Evolutionary conservation across 768 basidiomycete species (phyloP), one percentile per base, ranked within the genome.

Genomic region (Suillus hirtellus): DNA sequence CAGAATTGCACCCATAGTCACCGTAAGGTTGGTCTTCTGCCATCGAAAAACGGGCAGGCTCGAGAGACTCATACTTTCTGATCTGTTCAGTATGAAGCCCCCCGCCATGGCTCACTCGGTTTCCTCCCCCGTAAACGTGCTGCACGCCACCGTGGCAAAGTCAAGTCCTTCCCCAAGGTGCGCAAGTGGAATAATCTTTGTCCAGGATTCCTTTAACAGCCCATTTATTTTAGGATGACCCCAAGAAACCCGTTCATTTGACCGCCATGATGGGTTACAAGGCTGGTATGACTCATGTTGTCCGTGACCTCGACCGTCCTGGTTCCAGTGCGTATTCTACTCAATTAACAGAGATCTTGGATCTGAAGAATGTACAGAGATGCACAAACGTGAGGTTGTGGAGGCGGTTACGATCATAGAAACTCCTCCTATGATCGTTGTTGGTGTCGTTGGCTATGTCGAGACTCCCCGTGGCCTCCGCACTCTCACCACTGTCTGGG

Each of bases 331-430:
- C 74, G 96, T 89, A 17, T 62, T 49, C 17, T 60, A 21, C 64
- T 53, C 58, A 34, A 17, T n/a, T 53, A n/a, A 44, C 0, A 46
- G 47, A 24, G 19, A 21, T 40, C 27, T 19, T 40, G 9, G 47
- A 47, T 42, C 40, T 58, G 4, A 58, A 17, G 40, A 42, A 1
- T 19, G 10, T 61, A 7, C 78, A 98, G 96, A 99, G 84, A 97
- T 99, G 95, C 97, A 99, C 91, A 99, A 98, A 84, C 91, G 93
- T 76, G 97, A 99, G 80, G 90, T 99, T 66, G 97, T 99, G 66
- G 97, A 99, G 85, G 95, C 96, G 52, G 96, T 96, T 70, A 90
- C 94, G 66, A 80, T 99, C 77, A 79, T 99, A 73, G 97, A 99
- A 82, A 96, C 96, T 24, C 97, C 97, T 37, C 96, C 97, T 60